phyloP scores from a whole-genome alignment of 192 early-diverging fungal genomes.

The Coemansia sp. region DNA sequence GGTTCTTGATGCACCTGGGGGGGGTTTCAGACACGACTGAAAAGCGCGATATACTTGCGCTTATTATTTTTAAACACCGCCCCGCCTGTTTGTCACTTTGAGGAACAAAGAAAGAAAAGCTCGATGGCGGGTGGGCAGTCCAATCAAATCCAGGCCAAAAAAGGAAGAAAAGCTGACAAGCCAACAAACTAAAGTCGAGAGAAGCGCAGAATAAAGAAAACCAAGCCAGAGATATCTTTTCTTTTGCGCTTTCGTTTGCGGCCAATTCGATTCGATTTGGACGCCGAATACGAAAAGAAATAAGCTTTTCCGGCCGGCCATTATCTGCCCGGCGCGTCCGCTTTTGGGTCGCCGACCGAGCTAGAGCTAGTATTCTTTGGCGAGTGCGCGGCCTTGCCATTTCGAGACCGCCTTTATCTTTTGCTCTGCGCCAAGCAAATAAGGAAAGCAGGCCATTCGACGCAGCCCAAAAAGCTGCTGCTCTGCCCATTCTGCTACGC shows the following conservation, averaged over 20 bases:
- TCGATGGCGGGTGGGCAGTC: not conserved
- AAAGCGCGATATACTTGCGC: not conserved
- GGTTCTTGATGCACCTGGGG: slow-evolving; percentile 1
- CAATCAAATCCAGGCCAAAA: too few relatives aligned
- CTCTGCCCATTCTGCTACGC: slow-evolving; percentile 10
- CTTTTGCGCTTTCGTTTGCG: not conserved
- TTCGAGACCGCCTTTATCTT: not conserved
- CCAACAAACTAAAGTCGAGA: not conserved
- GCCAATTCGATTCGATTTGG: not conserved
- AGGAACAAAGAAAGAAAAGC: not conserved
- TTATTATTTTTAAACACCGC: slow-evolving; percentile 12
- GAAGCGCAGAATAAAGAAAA: too few relatives aligned
- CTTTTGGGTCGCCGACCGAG: not conserved
- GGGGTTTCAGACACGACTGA: not conserved
- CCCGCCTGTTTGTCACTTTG: not conserved
- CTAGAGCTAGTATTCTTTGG: not conserved
- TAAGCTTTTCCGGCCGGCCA: not conserved
- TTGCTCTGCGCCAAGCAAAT: not conserved
- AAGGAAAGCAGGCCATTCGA: not conserved
- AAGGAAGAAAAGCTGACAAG: too few relatives aligned
- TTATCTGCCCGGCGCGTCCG: not conserved
- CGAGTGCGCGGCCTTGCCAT: not conserved
- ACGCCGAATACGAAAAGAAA: not conserved
- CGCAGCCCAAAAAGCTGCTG: not conserved
- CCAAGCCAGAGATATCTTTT: not conserved